phyloP scores from a whole-genome alignment of 2,329 filamentous ascomycete species.

The Golovinomyces cichoracearum region DNA sequence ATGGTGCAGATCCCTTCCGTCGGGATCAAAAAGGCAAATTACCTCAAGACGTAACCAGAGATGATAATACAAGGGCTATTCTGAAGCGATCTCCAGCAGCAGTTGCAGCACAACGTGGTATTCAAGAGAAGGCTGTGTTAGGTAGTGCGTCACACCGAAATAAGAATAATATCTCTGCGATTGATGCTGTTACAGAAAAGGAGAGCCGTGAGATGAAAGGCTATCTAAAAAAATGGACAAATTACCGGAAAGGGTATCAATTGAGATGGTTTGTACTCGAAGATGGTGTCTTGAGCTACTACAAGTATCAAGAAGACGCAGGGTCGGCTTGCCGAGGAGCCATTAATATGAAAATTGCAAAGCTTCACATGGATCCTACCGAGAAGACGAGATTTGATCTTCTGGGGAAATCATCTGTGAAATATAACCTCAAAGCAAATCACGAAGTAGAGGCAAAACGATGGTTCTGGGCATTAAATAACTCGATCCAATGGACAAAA shows the following conservation, averaged over 20 bases:
- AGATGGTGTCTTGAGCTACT: conserved; percentile 92
- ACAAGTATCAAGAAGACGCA: conserved; percentile 95
- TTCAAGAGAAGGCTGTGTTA: conserved; percentile 90
- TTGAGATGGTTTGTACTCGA: conserved; percentile 93
- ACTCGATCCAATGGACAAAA: conserved; percentile 94
- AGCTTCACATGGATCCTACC: conserved; percentile 81
- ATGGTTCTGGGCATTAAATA: conserved; percentile 98
- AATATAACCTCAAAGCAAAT: conserved; percentile 92
- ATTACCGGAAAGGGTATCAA: conserved; percentile 93
- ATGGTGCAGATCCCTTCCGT: conserved; percentile 86
- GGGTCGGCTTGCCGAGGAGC: conserved; percentile 88
- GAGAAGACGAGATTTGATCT: conserved; percentile 98
- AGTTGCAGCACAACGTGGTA: conserved; percentile 75
- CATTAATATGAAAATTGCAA: conserved; percentile 95
- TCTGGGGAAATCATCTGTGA: conserved; percentile 91
- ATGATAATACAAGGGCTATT: conserved; percentile 67
- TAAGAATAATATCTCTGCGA: conserved; percentile 25
- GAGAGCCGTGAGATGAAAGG: conserved; percentile 95
- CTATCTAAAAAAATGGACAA: conserved; percentile 98
- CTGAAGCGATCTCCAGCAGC: conserved; percentile 86
- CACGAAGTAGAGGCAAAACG: conserved; percentile 94
- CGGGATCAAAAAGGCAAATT: conserved; percentile 87
- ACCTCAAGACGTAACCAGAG: conserved; percentile 86
- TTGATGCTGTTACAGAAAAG: conserved; percentile 43
- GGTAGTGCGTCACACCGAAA: conserved; percentile 37